phyloP scores from a whole-genome alignment of 352 stramenopile species.

The Plasmopara viticola region DNA sequence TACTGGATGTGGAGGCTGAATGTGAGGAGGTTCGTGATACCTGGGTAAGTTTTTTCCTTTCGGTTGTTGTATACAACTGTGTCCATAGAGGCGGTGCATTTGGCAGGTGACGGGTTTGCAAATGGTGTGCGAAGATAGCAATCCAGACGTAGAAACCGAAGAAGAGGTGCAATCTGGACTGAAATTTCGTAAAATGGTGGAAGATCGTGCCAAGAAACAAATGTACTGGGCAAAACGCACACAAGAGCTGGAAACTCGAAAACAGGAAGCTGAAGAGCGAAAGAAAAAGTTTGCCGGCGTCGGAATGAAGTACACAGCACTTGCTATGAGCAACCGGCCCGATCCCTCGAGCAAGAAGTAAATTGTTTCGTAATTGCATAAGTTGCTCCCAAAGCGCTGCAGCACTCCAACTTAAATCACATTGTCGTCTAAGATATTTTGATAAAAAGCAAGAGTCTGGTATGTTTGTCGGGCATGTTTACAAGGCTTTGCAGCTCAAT shows the following conservation, averaged over 20 bases:
- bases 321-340: conserved; percentile 64
- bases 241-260: conserved; percentile 67
- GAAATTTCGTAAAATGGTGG: conserved; percentile 65
- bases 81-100: neutral
- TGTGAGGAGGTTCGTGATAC: conserved; percentile 49
- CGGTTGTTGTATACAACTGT: neutral
- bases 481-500: no score
- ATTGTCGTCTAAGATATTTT: neutral
- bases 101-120: conserved; percentile 63
- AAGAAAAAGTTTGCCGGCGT: conserved; percentile 69
- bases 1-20: conserved; percentile 72
- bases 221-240: conserved; percentile 73
- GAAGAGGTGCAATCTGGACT: conserved; percentile 29
- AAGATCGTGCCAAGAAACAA: conserved; percentile 73
- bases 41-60: conserved; percentile 39
- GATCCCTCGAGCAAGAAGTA: conserved; percentile 15
- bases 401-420: neutral
- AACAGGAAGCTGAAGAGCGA: conserved; percentile 64
- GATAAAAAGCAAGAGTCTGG: neutral
- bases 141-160: conserved; percentile 23
- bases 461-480: neutral
- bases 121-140: conserved; percentile 61
- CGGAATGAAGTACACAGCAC: conserved; percentile 79
- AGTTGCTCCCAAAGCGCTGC: neutral
- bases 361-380: neutral